phyloP scores from a whole-genome alignment of 129 eudicot species.

The Chrysanthemum makinoi region DNA sequence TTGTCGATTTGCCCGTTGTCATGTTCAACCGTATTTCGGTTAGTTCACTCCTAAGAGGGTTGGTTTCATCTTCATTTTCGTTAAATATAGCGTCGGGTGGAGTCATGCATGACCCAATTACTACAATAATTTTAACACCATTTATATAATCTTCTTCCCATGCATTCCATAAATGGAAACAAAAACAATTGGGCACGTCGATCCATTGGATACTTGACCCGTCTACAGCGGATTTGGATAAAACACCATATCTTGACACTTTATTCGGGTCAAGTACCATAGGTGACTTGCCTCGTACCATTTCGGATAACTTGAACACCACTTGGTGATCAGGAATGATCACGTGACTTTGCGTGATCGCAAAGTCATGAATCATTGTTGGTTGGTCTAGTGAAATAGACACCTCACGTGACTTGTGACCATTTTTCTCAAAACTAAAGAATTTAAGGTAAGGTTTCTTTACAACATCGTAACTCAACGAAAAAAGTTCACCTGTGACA shows the following conservation, averaged over 20 bases:
- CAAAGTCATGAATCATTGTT: slow-evolving; percentile 48
- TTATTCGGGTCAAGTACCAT: slow-evolving; percentile 34
- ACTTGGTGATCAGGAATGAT: slow-evolving; percentile 50
- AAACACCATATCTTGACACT: slow-evolving; percentile 41
- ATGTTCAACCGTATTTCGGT: too few species aligned
- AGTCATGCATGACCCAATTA: too few species aligned
- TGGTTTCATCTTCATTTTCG: too few species aligned
- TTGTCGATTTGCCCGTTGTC: too few species aligned
- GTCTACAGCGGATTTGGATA: slow-evolving; percentile 26
- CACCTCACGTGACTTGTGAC: slow-evolving; percentile 35
- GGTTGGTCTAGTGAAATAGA: slow-evolving; percentile 30
- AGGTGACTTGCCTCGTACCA: slow-evolving; percentile 42
- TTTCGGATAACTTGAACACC: slow-evolving; percentile 41
- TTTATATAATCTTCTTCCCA: slow-evolving; percentile 33
- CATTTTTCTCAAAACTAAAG: slow-evolving; percentile 34
- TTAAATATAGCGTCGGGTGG: too few species aligned
- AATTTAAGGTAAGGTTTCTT: slow-evolving; percentile 41
- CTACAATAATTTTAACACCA: too few species aligned
- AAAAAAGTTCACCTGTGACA: slow-evolving; percentile 30
- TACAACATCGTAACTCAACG: slow-evolving; percentile 37
- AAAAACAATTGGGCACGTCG: slow-evolving; percentile 40
- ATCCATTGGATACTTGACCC: slow-evolving; percentile 42
- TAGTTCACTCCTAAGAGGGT: too few species aligned
- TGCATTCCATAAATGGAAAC: slow-evolving; percentile 48
- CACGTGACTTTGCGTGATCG: slow-evolving; percentile 44